phyloP scores from a whole-genome alignment of 495 filamentous ascomycete species.

The Talaromyces nanjingensis region DNA sequence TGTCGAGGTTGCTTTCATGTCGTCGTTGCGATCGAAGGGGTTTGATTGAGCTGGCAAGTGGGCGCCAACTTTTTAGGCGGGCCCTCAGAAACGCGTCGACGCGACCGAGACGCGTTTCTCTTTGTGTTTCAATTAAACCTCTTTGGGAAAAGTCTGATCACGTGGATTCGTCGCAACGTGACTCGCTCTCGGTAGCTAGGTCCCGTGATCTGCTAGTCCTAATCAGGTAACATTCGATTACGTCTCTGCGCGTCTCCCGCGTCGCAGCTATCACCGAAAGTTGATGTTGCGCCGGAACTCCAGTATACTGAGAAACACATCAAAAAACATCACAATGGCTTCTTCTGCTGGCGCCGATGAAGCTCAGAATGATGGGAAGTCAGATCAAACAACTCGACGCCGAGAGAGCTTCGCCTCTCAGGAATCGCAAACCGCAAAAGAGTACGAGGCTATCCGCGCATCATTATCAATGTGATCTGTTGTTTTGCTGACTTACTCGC shows the following conservation, averaged over 20 bases:
- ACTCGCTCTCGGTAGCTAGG: neutral
- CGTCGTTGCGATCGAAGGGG: neutral
- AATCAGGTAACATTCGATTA: neutral
- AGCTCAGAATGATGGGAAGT: conserved; percentile 8
- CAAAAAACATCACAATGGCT: neutral
- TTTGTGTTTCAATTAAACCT: conserved; percentile 7
- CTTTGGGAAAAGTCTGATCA: neutral
- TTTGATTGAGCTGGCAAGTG: conserved; percentile 4
- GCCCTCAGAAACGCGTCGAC: neutral
- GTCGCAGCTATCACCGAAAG: neutral
- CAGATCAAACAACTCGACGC: conserved; percentile 14
- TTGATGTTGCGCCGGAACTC: neutral
- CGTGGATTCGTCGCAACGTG: neutral
- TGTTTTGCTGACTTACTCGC: neutral
- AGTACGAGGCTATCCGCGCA: conserved; percentile 44
- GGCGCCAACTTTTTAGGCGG: neutral
- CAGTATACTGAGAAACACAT: neutral
- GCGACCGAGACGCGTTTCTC: neutral
- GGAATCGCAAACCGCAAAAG: conserved; percentile 78
- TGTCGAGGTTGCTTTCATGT: neutral
- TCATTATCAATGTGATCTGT: neutral
- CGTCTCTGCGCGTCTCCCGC: neutral
- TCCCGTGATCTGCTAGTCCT: neutral
- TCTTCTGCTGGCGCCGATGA: neutral
- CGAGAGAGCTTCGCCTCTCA: conserved; percentile 56